These are phyloP conservation scores for Orbilia brochopaga DNA, from an alignment of 2,329 filamentous ascomycete species.

Conservation along the genomic window DNA sequence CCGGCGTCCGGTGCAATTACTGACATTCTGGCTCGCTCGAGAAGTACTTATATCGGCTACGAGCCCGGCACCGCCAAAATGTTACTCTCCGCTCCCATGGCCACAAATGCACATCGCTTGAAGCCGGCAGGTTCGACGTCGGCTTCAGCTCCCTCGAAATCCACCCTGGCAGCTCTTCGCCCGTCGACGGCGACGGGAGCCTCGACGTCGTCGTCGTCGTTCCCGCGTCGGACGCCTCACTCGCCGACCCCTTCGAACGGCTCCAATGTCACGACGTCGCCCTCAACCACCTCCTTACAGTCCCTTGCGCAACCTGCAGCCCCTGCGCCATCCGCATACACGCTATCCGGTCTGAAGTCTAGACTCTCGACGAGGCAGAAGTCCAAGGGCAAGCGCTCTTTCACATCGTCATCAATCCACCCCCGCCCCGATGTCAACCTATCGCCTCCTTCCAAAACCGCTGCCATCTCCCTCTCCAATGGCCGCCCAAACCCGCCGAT, in stretches of 20 bases:
- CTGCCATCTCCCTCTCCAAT: slow-evolving; percentile 24
- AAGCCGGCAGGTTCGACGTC: slow-evolving; percentile 51
- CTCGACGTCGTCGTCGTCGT: slow-evolving; percentile 46
- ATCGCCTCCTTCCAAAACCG: slow-evolving; percentile 34
- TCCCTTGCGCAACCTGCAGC: slow-evolving; percentile 33
- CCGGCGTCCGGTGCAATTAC: no score
- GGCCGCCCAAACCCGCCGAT: slow-evolving; percentile 34
- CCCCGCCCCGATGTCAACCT: slow-evolving; percentile 29
- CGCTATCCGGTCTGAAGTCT: slow-evolving; percentile 41
- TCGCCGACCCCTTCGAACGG: slow-evolving; percentile 50
- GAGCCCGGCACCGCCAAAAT: slow-evolving; percentile 46
- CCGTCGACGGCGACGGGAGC: slow-evolving; percentile 49
- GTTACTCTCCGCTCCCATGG: slow-evolving; percentile 50
- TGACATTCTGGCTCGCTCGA: neutral
- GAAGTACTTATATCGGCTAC: slow-evolving; percentile 47
- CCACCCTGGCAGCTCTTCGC: slow-evolving; percentile 37
- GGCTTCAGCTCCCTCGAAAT: slow-evolving; percentile 46
- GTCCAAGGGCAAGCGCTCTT: slow-evolving; percentile 47
- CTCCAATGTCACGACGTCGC: slow-evolving; percentile 45
- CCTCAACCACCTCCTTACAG: slow-evolving; percentile 45
- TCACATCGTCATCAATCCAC: slow-evolving; percentile 33
- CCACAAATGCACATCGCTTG: slow-evolving; percentile 50
- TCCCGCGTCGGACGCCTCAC: slow-evolving; percentile 36
- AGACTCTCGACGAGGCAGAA: slow-evolving; percentile 49
- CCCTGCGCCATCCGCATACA: slow-evolving; percentile 36